Conservation (phyloP, 78 protist species). For the Planoprotostelium fungivorum region DNA sequence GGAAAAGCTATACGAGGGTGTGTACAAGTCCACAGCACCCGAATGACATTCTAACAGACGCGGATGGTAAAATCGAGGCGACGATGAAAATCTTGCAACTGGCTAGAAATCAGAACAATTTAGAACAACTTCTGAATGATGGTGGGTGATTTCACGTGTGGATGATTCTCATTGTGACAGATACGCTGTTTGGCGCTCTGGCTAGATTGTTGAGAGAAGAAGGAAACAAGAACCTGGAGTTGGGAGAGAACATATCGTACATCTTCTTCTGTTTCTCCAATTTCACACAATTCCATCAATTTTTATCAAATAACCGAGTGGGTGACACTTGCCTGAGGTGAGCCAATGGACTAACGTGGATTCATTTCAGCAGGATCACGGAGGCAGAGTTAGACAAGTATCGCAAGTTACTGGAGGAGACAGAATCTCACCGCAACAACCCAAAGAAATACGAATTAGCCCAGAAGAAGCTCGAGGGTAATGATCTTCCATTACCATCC, state of each 20-base stretch:
- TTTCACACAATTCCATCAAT: constrained; percentile 16
- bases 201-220: constrained; percentile 10
- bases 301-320: background rate
- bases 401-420: background rate
- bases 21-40: background rate
- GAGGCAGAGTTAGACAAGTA: background rate
- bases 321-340: background rate
- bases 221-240: background rate
- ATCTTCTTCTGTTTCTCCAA: constrained; percentile 9
- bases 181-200: constrained; percentile 4
- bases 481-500: background rate
- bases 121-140: constrained; percentile 1
- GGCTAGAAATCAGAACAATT: background rate
- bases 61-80: background rate
- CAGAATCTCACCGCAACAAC: background rate
- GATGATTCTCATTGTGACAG: too few species aligned
- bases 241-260: constrained; percentile 3
- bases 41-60: background rate
- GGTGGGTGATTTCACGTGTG: background rate
- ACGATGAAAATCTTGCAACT: constrained; percentile 1
- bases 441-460: background rate
- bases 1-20: constrained; percentile 13
- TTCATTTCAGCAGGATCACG: background rate
- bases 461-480: background rate
- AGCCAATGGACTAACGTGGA: background rate